A percentile compares a stretch with the other conserved stretches of the same genome.
Conservation (phyloP, 139 green algal genomes). For the Chlamydomonas sphaeroides region DNA sequence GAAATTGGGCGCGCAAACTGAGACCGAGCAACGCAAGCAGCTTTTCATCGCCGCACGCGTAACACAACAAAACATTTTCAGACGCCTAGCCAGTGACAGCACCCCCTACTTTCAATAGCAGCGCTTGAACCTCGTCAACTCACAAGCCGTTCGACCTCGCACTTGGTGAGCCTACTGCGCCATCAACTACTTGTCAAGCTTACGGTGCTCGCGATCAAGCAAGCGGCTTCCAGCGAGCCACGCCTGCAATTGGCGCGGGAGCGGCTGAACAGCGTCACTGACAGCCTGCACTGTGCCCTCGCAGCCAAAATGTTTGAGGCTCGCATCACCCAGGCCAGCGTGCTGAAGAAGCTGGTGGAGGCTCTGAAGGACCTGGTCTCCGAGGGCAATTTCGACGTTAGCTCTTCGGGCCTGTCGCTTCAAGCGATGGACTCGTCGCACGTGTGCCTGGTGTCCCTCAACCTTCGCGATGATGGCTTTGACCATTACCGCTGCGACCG, state of each 20-base stretch:
- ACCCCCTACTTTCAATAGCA: too few species aligned
- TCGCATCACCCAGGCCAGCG: slow-evolving; percentile 70
- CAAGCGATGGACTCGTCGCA: slow-evolving; percentile 99
- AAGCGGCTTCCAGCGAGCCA: too few species aligned
- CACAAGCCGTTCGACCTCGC: too few species aligned
- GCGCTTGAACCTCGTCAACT: too few species aligned
- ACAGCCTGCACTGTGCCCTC: neutral
- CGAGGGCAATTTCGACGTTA: slow-evolving; percentile 98
- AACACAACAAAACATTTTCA: too few species aligned
- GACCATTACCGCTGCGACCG: slow-evolving; percentile 98
- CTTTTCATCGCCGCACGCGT: too few species aligned
- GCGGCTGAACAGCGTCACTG: neutral
- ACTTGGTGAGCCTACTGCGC: too few species aligned
- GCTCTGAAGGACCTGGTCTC: slow-evolving; percentile 97
- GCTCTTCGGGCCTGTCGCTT: slow-evolving; percentile 71
- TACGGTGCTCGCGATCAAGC: too few species aligned
- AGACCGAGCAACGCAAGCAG: too few species aligned
- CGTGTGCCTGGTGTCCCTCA: slow-evolving; percentile 91
- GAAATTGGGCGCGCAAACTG: too few species aligned
- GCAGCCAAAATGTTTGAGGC: slow-evolving; percentile 83
- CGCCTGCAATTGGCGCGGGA: neutral
- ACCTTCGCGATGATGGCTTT: slow-evolving; percentile 90
- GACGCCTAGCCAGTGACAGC: too few species aligned
- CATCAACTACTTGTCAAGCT: too few species aligned
- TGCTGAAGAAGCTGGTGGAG: slow-evolving; percentile 95